A percentile compares a stretch with the other conserved stretches of the same genome.
These are phyloP conservation scores for Yamadazyma kanchanaburiensis DNA, from an alignment of 1,139 yeast genomes.

Conservation along the genomic window DNA sequence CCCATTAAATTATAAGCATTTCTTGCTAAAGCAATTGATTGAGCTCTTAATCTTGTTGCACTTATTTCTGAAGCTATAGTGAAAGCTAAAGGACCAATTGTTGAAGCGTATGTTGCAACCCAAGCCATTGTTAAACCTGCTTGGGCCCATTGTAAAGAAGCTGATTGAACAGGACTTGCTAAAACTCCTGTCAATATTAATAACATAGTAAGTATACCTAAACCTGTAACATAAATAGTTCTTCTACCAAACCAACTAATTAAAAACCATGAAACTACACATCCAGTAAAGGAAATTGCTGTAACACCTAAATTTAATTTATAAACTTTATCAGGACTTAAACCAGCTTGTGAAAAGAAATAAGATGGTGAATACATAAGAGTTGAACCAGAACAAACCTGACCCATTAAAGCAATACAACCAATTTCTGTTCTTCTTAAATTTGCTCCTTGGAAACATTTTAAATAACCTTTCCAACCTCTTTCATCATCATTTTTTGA, in stretches of 20 bases:
- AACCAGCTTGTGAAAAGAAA: slow-evolving; percentile 23
- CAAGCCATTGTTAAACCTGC: slow-evolving; percentile 20
- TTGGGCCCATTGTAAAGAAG: slow-evolving; percentile 20
- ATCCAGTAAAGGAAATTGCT: slow-evolving; percentile 20
- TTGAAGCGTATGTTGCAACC: slow-evolving; percentile 21
- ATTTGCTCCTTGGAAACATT: slow-evolving; percentile 23
- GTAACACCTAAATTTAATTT: slow-evolving; percentile 25
- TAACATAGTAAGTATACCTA: slow-evolving; percentile 15
- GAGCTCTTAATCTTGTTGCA: slow-evolving; percentile 22
- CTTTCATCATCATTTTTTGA: slow-evolving; percentile 9
- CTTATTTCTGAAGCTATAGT: slow-evolving; percentile 21
- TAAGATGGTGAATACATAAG: slow-evolving; percentile 24
- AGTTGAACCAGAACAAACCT: slow-evolving; percentile 19
- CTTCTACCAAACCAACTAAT: slow-evolving; percentile 19
- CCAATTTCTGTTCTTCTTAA: slow-evolving; percentile 23
- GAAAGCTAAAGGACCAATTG: slow-evolving; percentile 24
- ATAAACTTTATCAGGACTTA: slow-evolving; percentile 17
- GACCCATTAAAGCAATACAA: slow-evolving; percentile 21
- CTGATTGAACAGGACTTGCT: slow-evolving; percentile 23
- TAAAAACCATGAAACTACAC: slow-evolving; percentile 20
- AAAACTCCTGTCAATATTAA: slow-evolving; percentile 46
- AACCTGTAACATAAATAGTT: slow-evolving; percentile 21
- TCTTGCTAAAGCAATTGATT: slow-evolving; percentile 22
- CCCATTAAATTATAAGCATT: slow-evolving; percentile 20
- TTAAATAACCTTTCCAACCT: slow-evolving; percentile 21